Evolutionary conservation across 805 yeast genomes (phyloP).

Genomic region (Zygosaccharomyces gambellarensis): DNA sequence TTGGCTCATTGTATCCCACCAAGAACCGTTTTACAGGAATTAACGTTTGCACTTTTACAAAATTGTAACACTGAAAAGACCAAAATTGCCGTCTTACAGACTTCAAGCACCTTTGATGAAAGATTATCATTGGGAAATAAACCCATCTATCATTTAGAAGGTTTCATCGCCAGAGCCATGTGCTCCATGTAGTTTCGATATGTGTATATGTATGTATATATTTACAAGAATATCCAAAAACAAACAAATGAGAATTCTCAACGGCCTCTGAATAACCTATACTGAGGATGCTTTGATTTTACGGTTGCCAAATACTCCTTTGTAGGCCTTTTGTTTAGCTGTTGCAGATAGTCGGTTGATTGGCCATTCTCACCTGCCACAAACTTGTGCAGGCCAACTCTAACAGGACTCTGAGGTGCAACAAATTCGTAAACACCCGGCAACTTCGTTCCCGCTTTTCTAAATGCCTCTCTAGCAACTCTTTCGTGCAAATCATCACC

Average conservation of each 20-base stretch:
- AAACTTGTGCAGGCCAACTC: constrained; percentile 64
- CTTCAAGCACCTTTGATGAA: constrained; percentile 73
- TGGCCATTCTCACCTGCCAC: constrained; percentile 38
- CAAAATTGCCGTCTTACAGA: constrained; percentile 47
- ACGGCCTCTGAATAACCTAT: constrained; percentile 59
- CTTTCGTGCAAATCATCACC: constrained; percentile 77
- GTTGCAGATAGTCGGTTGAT: constrained; percentile 49
- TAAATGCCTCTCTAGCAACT: constrained; percentile 82
- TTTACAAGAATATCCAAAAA: constrained; percentile 7
- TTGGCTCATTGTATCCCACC: constrained; percentile 94
- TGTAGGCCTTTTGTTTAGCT: constrained; percentile 56
- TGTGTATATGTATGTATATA: constrained; percentile 10
- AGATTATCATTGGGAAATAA: constrained; percentile 80
- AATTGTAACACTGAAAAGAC: constrained; percentile 26
- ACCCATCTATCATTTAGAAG: constrained; percentile 91
- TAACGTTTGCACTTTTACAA: constrained; percentile 45
- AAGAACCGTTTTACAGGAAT: constrained; percentile 62
- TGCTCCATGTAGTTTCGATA: constrained; percentile 42
- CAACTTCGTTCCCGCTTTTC: constrained; percentile 85
- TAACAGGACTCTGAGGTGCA: constrained; percentile 54
- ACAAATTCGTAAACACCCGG: constrained; percentile 92
- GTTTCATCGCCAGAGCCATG: constrained; percentile 87
- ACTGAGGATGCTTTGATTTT: constrained; percentile 47
- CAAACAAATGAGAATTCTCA: constrained; percentile 24
- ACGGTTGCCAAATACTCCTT: constrained; percentile 55